phyloP scores from a whole-genome alignment of 1,139 yeast species.

The Pichia sp. region DNA sequence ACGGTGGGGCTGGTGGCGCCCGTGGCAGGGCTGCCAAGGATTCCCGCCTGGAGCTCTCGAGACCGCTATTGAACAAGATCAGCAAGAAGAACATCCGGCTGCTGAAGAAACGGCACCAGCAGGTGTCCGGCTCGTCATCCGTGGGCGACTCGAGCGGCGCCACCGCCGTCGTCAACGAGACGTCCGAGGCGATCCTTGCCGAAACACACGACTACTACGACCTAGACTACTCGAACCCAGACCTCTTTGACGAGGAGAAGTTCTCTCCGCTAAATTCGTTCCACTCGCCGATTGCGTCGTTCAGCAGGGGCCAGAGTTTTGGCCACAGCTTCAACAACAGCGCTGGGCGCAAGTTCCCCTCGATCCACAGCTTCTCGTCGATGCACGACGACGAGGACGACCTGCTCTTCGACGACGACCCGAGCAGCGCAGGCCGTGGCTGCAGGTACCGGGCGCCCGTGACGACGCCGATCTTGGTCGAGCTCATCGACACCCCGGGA shows the following conservation, averaged over 20 bases:
- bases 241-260: slow-evolving; percentile 18
- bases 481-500: slow-evolving; percentile 69
- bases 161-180: not conserved
- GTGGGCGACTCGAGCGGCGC: not conserved
- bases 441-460: slow-evolving; percentile 38
- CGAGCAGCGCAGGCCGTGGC: not conserved
- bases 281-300: slow-evolving; percentile 21
- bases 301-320: slow-evolving; percentile 10
- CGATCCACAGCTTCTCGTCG: slow-evolving; percentile 1
- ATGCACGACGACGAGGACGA: not conserved
- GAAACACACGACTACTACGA: slow-evolving; percentile 26
- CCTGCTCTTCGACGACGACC: not conserved
- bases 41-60: slow-evolving; percentile 15
- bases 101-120: slow-evolving; percentile 3
- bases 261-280: slow-evolving; percentile 18
- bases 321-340: slow-evolving; percentile 12
- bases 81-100: not conserved
- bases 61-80: slow-evolving; percentile 1
- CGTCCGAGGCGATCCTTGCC: slow-evolving; percentile 1
- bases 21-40: not conserved
- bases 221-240: slow-evolving; percentile 24
- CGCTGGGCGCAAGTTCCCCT: slow-evolving; percentile 9
- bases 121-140: not conserved
- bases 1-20: not conserved
- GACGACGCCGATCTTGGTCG: slow-evolving; percentile 57